Evolutionary conservation across 306 rosid genomes (phyloP).

Genomic region (Cyclanthera cordifolia): DNA sequence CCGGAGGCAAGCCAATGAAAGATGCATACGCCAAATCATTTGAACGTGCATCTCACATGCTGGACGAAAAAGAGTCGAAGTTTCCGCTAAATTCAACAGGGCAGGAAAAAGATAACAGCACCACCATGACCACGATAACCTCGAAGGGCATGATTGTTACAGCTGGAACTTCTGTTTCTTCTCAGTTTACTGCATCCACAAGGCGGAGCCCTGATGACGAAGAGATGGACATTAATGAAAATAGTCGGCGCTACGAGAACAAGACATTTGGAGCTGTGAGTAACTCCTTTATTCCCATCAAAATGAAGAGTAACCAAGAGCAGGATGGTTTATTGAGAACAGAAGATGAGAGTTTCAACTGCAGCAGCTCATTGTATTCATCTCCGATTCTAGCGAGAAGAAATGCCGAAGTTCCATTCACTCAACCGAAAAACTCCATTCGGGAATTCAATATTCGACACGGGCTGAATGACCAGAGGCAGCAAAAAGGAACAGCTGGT

Average conservation of each 20-base stretch:
- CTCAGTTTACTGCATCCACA: not conserved
- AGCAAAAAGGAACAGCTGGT: constrained; percentile 21
- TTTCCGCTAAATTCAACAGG: constrained; percentile 5
- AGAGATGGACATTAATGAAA: not conserved
- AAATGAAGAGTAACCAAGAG: constrained; percentile 7
- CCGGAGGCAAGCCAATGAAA: constrained; percentile 55
- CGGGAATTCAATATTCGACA: constrained; percentile 40
- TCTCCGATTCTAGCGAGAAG: constrained; percentile 33
- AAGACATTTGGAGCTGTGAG: constrained; percentile 15
- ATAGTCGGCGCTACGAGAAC: not conserved
- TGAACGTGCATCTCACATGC: constrained; percentile 59
- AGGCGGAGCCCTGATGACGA: not conserved
- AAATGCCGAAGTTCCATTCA: constrained; percentile 22
- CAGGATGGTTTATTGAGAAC: not conserved
- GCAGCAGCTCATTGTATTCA: constrained; percentile 23
- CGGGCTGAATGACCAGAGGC: constrained; percentile 12
- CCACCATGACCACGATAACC: not conserved
- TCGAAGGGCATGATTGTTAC: not conserved
- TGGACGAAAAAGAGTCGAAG: constrained; percentile 23
- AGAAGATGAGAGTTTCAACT: constrained; percentile 13
- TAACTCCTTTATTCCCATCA: constrained; percentile 12
- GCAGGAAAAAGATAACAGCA: not conserved
- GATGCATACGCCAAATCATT: constrained; percentile 64
- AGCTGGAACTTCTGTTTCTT: not conserved
- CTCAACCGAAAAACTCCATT: constrained; percentile 39